phyloP scores from a whole-genome alignment of 2,329 filamentous ascomycete species.

The Penicillium occitanis region DNA sequence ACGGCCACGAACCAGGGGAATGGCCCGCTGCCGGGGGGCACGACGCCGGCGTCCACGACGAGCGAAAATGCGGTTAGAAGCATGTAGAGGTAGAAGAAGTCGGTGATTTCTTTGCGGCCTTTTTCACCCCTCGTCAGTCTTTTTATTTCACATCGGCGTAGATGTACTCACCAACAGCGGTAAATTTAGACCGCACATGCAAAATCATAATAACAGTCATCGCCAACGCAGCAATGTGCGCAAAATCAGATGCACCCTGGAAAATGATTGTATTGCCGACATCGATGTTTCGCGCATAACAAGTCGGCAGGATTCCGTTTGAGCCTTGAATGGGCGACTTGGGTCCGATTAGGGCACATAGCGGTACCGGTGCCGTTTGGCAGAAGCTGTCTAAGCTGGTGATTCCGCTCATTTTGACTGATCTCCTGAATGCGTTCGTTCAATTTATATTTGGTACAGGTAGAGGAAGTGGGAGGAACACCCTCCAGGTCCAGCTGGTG shows the following conservation, averaged over 20 bases:
- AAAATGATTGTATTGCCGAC: conserved; percentile 98
- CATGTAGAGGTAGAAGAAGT: conserved; percentile 97
- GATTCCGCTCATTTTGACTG: conserved; percentile 68
- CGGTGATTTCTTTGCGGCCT: conserved; percentile 71
- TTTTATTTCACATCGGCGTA: neutral
- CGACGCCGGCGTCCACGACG: conserved; percentile 86
- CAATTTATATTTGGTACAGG: neutral
- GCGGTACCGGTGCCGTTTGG: conserved; percentile 75
- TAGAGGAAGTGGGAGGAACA: neutral
- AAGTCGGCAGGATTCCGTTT: conserved; percentile 80
- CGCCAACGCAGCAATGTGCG: conserved; percentile 83
- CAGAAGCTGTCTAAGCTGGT: conserved; percentile 89
- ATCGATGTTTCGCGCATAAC: conserved; percentile 93
- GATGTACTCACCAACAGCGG: conserved; percentile 74
- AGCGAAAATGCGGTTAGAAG: conserved; percentile 84
- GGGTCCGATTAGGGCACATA: conserved; percentile 82
- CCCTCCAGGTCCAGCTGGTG: conserved; percentile 16
- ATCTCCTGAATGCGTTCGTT: too few relatives aligned
- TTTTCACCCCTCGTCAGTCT: conserved; percentile 22
- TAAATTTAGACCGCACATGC: conserved; percentile 96
- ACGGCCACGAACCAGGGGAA: conserved; percentile 91
- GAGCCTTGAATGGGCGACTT: conserved; percentile 61
- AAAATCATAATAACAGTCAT: conserved; percentile 99
- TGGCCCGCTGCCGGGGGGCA: conserved; percentile 74
- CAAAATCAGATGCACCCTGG: conserved; percentile 82